Conservation (phyloP, 1,284 basidiomycete genomes). For the Leccinum pachyderme region DNA sequence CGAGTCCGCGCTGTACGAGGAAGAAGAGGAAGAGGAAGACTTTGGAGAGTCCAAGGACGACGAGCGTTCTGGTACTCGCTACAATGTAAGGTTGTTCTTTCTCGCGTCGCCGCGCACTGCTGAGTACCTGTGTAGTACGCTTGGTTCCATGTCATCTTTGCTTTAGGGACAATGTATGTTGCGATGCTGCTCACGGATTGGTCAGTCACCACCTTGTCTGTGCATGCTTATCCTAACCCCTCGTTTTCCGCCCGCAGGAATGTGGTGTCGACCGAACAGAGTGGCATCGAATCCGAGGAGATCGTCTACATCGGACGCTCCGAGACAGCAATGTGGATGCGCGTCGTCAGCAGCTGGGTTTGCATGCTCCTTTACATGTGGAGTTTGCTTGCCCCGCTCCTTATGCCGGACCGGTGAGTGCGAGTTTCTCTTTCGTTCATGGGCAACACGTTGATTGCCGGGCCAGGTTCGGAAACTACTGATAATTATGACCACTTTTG, state of each 20-base stretch:
- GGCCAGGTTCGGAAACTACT: constrained; percentile 37
- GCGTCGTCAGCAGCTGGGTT: constrained; percentile 93
- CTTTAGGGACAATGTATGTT: constrained; percentile 96
- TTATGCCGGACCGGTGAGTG: constrained; percentile 81
- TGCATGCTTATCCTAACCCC: constrained; percentile 3
- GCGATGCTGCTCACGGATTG: constrained; percentile 99
- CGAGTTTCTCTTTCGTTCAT: neutral
- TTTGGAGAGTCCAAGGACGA: constrained; percentile 84
- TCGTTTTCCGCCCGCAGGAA: constrained; percentile 52
- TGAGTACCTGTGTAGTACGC: constrained; percentile 64
- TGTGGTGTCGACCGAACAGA: constrained; percentile 57
- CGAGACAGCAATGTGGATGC: constrained; percentile 99
- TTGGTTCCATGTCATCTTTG: constrained; percentile 99
- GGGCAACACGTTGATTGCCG: constrained; percentile 1
- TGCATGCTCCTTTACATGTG: constrained; percentile 89
- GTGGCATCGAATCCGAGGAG: constrained; percentile 49
- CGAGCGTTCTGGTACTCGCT: constrained; percentile 94
- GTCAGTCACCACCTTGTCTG: constrained; percentile 48
- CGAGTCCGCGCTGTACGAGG: constrained; percentile 87
- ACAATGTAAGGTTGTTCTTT: constrained; percentile 65
- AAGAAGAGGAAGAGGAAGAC: constrained; percentile 70
- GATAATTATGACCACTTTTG: constrained; percentile 6
- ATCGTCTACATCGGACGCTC: constrained; percentile 96
- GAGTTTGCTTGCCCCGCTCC: constrained; percentile 86
- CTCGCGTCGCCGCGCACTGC: neutral